These are phyloP conservation scores for Plasmodium gonderi DNA, from an alignment of 169 alveolate species.

Conservation along the genomic window DNA sequence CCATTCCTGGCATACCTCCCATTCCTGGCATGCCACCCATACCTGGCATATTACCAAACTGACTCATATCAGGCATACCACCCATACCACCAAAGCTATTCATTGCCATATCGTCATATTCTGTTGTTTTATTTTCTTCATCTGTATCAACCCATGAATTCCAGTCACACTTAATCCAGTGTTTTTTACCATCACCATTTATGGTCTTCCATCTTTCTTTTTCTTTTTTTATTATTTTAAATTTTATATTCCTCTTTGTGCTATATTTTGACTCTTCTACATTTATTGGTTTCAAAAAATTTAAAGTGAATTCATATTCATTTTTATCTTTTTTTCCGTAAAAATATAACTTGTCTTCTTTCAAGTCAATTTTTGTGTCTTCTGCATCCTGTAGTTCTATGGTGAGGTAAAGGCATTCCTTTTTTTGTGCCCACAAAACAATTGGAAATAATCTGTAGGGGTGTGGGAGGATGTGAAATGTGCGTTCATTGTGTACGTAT, in stretches of 20 bases:
- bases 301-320: conserved; percentile 79
- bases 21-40: conserved; percentile 80
- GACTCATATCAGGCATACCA: conserved; percentile 70
- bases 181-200: conserved; percentile 85
- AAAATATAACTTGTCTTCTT: conserved; percentile 77
- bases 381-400: conserved; percentile 79
- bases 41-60: conserved; percentile 67
- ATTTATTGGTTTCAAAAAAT: conserved; percentile 84
- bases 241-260: conserved; percentile 78
- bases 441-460: conserved; percentile 80
- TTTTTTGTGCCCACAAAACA: conserved; percentile 86
- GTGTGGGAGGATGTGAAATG: neutral
- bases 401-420: conserved; percentile 81
- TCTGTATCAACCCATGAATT: conserved; percentile 87
- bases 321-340: conserved; percentile 79
- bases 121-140: conserved; percentile 80
- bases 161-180: conserved; percentile 87
- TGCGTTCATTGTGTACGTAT: too few species aligned
- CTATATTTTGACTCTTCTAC: conserved; percentile 77
- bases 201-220: conserved; percentile 84
- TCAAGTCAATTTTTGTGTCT: conserved; percentile 76
- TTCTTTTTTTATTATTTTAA: conserved; percentile 82
- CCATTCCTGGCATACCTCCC: conserved; percentile 77
- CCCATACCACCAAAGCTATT: conserved; percentile 79
- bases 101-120: conserved; percentile 84